Conservation (phyloP, 495 filamentous ascomycete genomes). For the Penicillium arizonense region DNA sequence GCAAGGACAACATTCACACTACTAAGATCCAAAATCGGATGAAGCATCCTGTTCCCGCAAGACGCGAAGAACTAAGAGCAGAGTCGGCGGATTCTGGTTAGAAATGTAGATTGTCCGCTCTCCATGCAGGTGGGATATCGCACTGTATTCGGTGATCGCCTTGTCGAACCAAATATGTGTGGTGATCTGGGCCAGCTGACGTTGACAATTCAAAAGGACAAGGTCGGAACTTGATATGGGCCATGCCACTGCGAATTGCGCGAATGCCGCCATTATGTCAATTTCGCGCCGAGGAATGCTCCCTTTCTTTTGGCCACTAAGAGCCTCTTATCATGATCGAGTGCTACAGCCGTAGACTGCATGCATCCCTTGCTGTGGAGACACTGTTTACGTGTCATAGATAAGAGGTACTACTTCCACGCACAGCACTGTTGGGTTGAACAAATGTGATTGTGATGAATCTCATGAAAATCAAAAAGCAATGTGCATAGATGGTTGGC, state of each 20-base stretch:
- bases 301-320: background rate
- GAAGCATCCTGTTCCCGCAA: slow-evolving; percentile 30
- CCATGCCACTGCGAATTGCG: background rate
- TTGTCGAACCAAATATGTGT: too few relatives aligned
- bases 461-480: too few relatives aligned
- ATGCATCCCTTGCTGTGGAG: background rate
- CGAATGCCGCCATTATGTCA: background rate
- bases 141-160: too few relatives aligned
- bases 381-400: background rate
- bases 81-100: background rate
- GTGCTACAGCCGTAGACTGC: background rate
- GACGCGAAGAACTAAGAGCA: background rate
- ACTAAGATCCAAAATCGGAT: slow-evolving; percentile 52
- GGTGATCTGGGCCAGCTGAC: too few relatives aligned
- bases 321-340: background rate
- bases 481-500: too few relatives aligned
- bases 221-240: background rate
- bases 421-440: too few relatives aligned
- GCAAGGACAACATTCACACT: slow-evolving; percentile 49
- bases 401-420: background rate
- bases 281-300: background rate
- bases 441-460: too few relatives aligned
- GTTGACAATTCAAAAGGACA: background rate
- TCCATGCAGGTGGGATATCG: background rate
- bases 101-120: background rate